Evolutionary conservation across 805 yeast genomes (phyloP).

Genomic region (Sugiyamaella lignohabitans): DNA sequence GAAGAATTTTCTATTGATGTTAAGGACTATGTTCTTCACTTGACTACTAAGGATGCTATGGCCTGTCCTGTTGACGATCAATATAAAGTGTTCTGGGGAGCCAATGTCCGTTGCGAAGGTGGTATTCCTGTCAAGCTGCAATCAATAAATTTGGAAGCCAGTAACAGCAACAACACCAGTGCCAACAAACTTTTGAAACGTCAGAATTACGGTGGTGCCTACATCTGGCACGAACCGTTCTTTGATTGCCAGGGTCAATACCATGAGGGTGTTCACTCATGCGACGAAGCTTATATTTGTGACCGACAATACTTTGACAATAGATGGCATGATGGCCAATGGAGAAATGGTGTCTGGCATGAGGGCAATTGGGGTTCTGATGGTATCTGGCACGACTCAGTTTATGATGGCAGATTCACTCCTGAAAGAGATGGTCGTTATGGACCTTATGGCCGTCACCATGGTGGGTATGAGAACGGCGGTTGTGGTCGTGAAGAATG

Average conservation of each 20-base stretch:
- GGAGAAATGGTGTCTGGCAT: neutral
- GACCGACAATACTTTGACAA: neutral
- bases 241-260: neutral
- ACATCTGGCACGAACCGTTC: neutral
- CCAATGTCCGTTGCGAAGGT: constrained; percentile 6
- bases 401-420: too few species aligned
- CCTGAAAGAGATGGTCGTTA: neutral
- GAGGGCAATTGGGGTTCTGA: neutral
- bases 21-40: constrained; percentile 3
- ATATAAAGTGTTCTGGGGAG: constrained; percentile 11
- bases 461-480: neutral
- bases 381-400: neutral
- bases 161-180: neutral
- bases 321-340: neutral
- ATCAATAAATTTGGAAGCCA: neutral
- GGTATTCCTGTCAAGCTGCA: constrained; percentile 5
- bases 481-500: neutral
- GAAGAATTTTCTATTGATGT: constrained; percentile 8
- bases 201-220: too few species aligned
- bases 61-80: constrained; percentile 10
- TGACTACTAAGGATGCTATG: constrained; percentile 5
- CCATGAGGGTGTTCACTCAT: neutral
- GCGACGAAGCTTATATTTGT: neutral
- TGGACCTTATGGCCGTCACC: neutral
- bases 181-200: neutral